These are phyloP conservation scores for Curvularia lunata DNA, from an alignment of 2,329 filamentous ascomycete genomes.

Conservation along the genomic window DNA sequence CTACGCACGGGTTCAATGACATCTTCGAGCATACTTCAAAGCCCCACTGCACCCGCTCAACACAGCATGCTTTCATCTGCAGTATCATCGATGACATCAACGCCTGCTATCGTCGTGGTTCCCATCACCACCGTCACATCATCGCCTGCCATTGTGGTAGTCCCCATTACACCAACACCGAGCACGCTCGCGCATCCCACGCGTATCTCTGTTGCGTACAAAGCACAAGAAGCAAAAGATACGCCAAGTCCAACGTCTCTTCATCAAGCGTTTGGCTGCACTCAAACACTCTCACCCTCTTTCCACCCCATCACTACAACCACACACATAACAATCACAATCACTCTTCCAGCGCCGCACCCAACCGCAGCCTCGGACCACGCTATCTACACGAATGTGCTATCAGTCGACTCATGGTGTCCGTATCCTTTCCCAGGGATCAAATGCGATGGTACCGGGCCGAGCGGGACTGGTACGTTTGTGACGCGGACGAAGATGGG, in stretches of 20 bases:
- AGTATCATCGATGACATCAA: not conserved
- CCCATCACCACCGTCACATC: not conserved
- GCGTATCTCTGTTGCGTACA: not conserved
- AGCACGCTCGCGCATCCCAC: not conserved
- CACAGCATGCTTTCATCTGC: not conserved
- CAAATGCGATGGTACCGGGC: slow-evolving; percentile 20
- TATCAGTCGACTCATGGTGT: slow-evolving; percentile 28
- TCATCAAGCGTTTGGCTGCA: not conserved
- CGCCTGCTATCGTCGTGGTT: not conserved
- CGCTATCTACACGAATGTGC: slow-evolving; percentile 16
- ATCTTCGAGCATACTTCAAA: not conserved
- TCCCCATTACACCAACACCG: not conserved
- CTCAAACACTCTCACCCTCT: not conserved
- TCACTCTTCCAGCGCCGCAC: not conserved
- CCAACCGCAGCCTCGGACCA: not conserved
- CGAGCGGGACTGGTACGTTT: slow-evolving; percentile 18
- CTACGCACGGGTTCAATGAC: not conserved
- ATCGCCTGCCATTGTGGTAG: not conserved
- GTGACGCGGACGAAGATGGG: not conserved
- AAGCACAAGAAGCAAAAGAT: not conserved
- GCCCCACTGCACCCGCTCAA: not conserved
- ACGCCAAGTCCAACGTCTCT: not conserved
- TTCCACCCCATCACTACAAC: not conserved
- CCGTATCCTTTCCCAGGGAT: slow-evolving; percentile 40
- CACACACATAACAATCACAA: not conserved